A percentile compares a stretch with the other conserved stretches of the same genome.
These are phyloP conservation scores for Kregervanrija delftensis DNA, from an alignment of 805 yeast genomes.

Conservation along the genomic window DNA sequence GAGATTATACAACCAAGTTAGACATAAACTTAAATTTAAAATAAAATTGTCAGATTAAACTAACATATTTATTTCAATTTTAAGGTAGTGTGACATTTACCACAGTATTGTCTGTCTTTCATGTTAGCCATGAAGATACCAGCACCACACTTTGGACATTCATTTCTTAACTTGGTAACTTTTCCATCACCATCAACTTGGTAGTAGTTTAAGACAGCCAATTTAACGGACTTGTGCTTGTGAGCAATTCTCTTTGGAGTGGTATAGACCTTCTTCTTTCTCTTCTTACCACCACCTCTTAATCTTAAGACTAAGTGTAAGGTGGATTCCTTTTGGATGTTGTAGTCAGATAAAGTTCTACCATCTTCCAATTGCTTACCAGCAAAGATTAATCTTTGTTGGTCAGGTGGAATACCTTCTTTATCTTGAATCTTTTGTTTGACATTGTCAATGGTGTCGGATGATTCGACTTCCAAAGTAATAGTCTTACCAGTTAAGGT, in stretches of 20 bases:
- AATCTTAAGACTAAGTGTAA: constrained; percentile 92
- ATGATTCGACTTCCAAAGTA: constrained; percentile 78
- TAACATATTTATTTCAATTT: constrained; percentile 33
- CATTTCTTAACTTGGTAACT: constrained; percentile 98
- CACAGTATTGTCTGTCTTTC: constrained; percentile 99
- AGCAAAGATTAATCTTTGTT: constrained; percentile 98
- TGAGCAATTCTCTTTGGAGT: constrained; percentile 99
- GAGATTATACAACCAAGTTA: not conserved
- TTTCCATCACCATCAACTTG: constrained; percentile 98
- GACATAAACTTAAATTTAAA: not conserved
- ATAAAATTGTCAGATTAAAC: not conserved
- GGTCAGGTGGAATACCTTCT: constrained; percentile 99
- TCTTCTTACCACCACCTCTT: constrained; percentile 94
- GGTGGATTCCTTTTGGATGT: constrained; percentile 99
- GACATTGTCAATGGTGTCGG: constrained; percentile 93
- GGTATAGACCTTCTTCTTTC: constrained; percentile 99
- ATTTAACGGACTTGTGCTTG: constrained; percentile 99
- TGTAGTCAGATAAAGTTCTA: constrained; percentile 98
- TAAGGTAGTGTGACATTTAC: constrained; percentile 97
- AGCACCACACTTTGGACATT: constrained; percentile 97
- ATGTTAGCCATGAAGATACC: constrained; percentile 99
- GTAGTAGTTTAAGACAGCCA: constrained; percentile 99
- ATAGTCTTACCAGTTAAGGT: constrained; percentile 99
- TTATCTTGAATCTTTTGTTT: constrained; percentile 95
- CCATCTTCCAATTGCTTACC: constrained; percentile 99